These are phyloP conservation scores for Coniella lustricola DNA, from an alignment of 2,329 filamentous ascomycete species.

Conservation along the genomic window DNA sequence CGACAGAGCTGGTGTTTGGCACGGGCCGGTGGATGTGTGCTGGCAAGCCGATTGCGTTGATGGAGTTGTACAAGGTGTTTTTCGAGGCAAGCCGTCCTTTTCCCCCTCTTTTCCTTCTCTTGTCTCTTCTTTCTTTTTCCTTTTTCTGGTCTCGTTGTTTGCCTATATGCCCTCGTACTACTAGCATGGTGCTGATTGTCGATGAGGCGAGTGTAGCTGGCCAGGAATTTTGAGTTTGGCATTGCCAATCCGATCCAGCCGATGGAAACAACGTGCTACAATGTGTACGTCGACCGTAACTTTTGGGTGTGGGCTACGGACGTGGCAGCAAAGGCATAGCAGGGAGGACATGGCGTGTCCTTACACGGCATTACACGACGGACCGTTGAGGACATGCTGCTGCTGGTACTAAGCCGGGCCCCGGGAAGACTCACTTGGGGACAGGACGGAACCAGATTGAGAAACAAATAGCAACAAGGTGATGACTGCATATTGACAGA, in stretches of 20 bases:
- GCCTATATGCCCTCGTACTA: no score
- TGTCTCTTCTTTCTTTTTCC: not conserved
- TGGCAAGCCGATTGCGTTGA: slow-evolving; percentile 10
- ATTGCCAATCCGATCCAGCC: slow-evolving; percentile 4
- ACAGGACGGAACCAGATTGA: no score
- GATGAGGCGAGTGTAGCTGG: not conserved
- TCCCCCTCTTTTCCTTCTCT: not conserved
- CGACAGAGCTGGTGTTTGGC: slow-evolving; percentile 43
- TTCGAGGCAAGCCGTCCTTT: slow-evolving; percentile 27
- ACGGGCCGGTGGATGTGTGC: slow-evolving; percentile 29
- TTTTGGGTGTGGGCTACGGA: no score
- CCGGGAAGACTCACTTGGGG: no score
- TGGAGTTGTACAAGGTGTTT: slow-evolving; percentile 18
- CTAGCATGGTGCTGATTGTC: no score
- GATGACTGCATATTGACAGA: no score
- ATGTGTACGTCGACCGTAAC: slow-evolving; percentile 6
- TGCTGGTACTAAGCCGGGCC: no score
- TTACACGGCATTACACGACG: no score
- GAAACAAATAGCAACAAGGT: no score
- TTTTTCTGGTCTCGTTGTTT: not conserved
- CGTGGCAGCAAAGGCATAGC: no score
- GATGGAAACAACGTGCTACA: slow-evolving; percentile 3
- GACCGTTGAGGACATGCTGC: no score
- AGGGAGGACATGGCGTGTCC: no score
- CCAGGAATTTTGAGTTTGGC: slow-evolving; percentile 9